Evolutionary conservation across 306 rosid genomes (phyloP), one percentile per base, ranked within the genome.

Genomic region (Rosa chinensis): DNA sequence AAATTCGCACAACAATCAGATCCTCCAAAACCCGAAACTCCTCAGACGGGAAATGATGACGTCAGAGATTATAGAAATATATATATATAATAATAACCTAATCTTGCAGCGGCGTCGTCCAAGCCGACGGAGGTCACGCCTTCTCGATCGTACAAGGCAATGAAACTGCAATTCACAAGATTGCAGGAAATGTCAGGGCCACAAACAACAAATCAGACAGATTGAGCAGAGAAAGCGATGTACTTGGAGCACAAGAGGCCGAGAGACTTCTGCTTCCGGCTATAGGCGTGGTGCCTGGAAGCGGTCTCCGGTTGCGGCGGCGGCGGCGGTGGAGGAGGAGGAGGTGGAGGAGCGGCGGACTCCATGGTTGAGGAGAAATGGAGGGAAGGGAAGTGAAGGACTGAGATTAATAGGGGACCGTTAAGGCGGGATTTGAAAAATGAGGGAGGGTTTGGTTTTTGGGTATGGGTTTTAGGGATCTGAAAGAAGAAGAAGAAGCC

Each of bases 221-320:
- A 14, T 11, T 40, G 10, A 18, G 75, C 7, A 72, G 3, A 32
- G 66, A 74, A 4, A 63, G 70, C 8, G 70, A 35, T 4, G 62
- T 86, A 95, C 99, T 96, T 96, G 74, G 99, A 90, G 90, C 99
- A 92, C 20, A 95, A 76, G 59, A 95, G 97, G 70, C 99, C 99
- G 11, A 95, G 85, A 13, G 87, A 83, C 50, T 86, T 86, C 76
- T 83, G 85, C 68, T 86, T 86, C 7, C 89, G 59, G 82, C 82
- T 75, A 20, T 86, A 86, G 4, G 82, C 45, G 53, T 76, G 86
- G 72, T 81, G 70, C 49, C 81, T 80, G 49, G 91, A 83, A 62
- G 8, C 17, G 1, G 84, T 76, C 10, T 87, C 92, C 59, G 72
- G 61, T 4, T 56, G 68, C 12, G 8, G n/a, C 23, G 64, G 25